Evolutionary conservation across 208 protist species (phyloP), one percentile per base, ranked within the genome.

Genomic region (Balamuthia mandrillaris): DNA sequence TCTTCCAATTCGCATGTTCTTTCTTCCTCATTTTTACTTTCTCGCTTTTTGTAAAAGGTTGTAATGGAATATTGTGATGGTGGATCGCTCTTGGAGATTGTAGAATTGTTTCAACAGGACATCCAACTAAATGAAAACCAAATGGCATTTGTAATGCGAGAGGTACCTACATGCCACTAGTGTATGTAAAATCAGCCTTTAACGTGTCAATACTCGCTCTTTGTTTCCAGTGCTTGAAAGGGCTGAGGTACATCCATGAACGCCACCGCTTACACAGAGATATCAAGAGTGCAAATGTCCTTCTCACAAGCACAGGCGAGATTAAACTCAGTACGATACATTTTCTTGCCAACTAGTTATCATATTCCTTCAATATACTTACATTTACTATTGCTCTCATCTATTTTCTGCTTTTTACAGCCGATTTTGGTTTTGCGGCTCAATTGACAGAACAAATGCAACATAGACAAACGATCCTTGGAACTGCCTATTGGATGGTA

Each of bases 231-330:
- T 88, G 63, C 39, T 68, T 93, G 0, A 68, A 72, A 44, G 89
- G 89, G 6, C 70, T 94, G 0, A 39, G 58, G 24, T 93, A 90
- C 60, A 72, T 94, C 12, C 92, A 95, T 78, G 66, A 33, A 27
- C 86, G 87, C 21, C 63, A 92, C 16, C 42, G 91, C 31, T 93
- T 96, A 42, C 94, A 96, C 65, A n/a, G 94, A 27, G 94, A 96
- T 70, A 93, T 96, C 21, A 96, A 96, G 56, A 84, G 66, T 18
- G 94, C 96, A 65, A 96, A 96, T 60, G 83, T 96, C 16, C 54
- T 94, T 3, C 56, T 94, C 49, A 78, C 77, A 6, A 29, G 49
- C 4, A 58, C 81, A 31, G 89, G 89, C 42, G 54, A 84, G 29
- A 78, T 92, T 14, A 92, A 92, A 51, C 49, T 84, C n/a, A 60